Conservation (phyloP, 805 yeast species). For the Nadsonia fulvescens region DNA sequence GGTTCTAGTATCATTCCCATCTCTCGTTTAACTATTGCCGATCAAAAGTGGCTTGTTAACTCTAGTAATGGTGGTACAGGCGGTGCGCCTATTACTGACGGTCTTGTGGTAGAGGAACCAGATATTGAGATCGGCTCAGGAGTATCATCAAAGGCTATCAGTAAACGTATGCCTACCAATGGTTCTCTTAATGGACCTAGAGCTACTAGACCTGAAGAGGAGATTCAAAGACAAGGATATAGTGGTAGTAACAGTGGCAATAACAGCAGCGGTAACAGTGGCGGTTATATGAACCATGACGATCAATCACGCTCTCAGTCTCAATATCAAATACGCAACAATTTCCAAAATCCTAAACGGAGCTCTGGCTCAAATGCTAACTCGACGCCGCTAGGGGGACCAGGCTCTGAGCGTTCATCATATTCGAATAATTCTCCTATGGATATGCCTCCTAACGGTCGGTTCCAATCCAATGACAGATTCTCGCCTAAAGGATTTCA, state of each 20-base stretch:
- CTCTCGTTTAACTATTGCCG: constrained; percentile 83
- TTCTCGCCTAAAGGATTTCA: too few relatives aligned
- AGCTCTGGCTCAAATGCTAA: too few relatives aligned
- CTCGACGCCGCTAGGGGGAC: too few relatives aligned
- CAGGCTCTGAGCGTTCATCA: too few relatives aligned
- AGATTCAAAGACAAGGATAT: constrained; percentile 1
- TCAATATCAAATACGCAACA: too few relatives aligned
- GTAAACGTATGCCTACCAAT: constrained; percentile 84
- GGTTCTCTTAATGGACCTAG: constrained; percentile 63
- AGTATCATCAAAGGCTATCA: constrained; percentile 78
- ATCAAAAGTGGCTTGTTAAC: constrained; percentile 66
- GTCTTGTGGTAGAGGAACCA: constrained; percentile 85
- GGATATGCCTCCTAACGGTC: too few relatives aligned
- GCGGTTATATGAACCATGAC: too few relatives aligned
- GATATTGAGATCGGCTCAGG: constrained; percentile 95
- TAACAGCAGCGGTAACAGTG: constrained; percentile 1
- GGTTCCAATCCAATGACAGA: too few relatives aligned
- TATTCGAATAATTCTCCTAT: too few relatives aligned
- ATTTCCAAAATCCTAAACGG: too few relatives aligned
- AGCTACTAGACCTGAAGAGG: constrained; percentile 27
- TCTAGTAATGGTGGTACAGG: constrained; percentile 98
- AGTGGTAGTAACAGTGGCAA: constrained; percentile 3
- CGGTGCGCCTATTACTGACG: constrained; percentile 61
- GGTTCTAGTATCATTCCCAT: constrained; percentile 83
- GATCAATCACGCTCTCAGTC: too few relatives aligned